phyloP scores from a whole-genome alignment of 2,329 filamentous ascomycete genomes.

The Zymoseptoria brevis region DNA sequence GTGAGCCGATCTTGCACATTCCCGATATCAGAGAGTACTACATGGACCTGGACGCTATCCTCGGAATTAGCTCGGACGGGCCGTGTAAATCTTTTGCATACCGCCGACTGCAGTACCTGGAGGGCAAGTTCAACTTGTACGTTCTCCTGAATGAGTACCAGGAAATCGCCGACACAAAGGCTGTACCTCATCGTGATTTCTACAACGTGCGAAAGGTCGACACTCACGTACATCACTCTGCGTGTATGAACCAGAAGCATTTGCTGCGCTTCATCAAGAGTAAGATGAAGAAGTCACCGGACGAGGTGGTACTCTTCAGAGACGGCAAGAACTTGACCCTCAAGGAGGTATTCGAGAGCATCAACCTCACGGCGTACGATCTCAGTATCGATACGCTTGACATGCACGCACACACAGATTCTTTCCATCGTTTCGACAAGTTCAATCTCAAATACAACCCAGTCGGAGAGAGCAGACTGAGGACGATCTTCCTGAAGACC shows the following conservation, averaged over 20 bases:
- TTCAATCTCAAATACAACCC: conserved; percentile 99
- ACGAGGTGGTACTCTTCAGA: conserved; percentile 85
- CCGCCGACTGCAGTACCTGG: conserved; percentile 84
- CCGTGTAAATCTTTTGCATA: conserved; percentile 97
- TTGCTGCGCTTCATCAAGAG: conserved; percentile 97
- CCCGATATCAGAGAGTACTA: conserved; percentile 93
- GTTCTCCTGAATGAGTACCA: conserved; percentile 92
- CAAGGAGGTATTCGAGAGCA: conserved; percentile 90
- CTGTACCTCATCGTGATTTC: conserved; percentile 94
- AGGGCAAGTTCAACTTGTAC: conserved; percentile 96
- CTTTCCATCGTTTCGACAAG: conserved; percentile 98
- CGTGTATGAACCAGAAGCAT: conserved; percentile 99
- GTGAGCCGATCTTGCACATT: conserved; percentile 68
- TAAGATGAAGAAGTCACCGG: conserved; percentile 97
- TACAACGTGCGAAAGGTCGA: conserved; percentile 99
- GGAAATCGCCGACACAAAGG: conserved; percentile 95
- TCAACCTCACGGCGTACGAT: conserved; percentile 95
- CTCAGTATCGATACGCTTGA: conserved; percentile 96
- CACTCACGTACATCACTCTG: conserved; percentile 97
- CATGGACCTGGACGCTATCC: conserved; percentile 80
- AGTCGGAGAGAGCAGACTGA: conserved; percentile 84
- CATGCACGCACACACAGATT: conserved; percentile 98
- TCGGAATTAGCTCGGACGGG: conserved; percentile 86
- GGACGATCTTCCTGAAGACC: conserved; percentile 98
- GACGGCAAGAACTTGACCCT: conserved; percentile 89